phyloP scores from a whole-genome alignment of 768 basidiomycete genomes.

The Tylopilus felleus region DNA sequence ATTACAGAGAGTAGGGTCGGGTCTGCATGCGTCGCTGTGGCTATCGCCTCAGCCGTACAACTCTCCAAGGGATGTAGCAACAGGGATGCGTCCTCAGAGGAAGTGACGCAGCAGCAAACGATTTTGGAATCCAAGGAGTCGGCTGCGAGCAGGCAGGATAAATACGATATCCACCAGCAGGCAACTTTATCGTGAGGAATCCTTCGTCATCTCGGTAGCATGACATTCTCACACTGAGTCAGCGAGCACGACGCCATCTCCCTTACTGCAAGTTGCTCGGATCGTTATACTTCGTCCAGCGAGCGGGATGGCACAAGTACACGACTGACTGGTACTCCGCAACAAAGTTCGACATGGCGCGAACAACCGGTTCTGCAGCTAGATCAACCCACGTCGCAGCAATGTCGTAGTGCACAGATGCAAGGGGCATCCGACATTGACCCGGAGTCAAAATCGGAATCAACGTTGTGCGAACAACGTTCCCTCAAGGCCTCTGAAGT shows the following conservation, averaged over 20 bases:
- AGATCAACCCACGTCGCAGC: not conserved
- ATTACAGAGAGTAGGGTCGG: not conserved
- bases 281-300: not conserved
- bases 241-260: not conserved
- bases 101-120: not conserved
- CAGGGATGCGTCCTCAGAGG: not conserved
- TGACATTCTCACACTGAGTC: not conserved
- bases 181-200: slow-evolving; percentile 3
- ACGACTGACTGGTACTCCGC: not conserved
- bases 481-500: not conserved
- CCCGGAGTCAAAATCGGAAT: not conserved
- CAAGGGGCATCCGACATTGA: not conserved
- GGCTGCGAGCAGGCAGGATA: not conserved
- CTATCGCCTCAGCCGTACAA: not conserved
- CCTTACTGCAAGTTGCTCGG: not conserved
- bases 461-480: not conserved
- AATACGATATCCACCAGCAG: not conserved
- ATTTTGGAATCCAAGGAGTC: not conserved
- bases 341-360: not conserved
- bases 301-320: not conserved
- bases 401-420: not conserved
- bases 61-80: not conserved
- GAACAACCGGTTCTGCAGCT: not conserved
- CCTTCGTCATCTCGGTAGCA: not conserved
- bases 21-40: not conserved